phyloP scores from a whole-genome alignment of 106 monocot species.

The Acorus calamus region DNA sequence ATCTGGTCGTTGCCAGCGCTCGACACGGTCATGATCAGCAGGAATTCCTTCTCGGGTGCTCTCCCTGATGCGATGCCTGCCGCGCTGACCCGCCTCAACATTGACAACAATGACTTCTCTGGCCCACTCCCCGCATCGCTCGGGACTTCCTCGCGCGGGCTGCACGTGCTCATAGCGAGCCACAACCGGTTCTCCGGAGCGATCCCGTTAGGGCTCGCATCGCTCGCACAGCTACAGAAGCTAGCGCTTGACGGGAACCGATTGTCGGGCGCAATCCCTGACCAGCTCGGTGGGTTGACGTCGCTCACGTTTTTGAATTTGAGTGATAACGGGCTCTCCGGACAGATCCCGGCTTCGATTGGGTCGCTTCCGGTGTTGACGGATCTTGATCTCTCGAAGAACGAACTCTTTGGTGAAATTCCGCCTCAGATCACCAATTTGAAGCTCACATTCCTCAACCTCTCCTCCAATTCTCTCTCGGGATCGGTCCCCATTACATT shows the following conservation, averaged over 20 bases:
- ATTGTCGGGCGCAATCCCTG: conserved; percentile 46
- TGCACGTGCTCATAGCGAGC: conserved; percentile 26
- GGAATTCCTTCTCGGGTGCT: conserved; percentile 47
- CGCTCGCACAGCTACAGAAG: conserved; percentile 14
- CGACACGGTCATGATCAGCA: conserved; percentile 12
- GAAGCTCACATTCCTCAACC: conserved; percentile 22
- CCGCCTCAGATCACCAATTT: conserved; percentile 14
- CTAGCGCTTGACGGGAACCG: conserved; percentile 32
- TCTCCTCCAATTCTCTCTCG: conserved; percentile 31
- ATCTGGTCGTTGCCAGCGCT: conserved; percentile 53
- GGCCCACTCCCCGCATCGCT: conserved; percentile 45
- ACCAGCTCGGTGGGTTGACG: conserved; percentile 8
- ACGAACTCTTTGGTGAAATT: conserved; percentile 30
- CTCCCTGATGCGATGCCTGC: conserved; percentile 32
- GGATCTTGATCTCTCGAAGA: conserved; percentile 26
- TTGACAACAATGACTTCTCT: conserved; percentile 49
- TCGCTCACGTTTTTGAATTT: conserved; percentile 26
- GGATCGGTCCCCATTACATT: conserved; percentile 23
- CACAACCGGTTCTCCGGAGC: conserved; percentile 50
- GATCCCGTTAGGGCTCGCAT: conserved; percentile 18
- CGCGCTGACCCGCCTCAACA: conserved; percentile 40
- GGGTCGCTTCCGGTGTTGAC: conserved; percentile 13
- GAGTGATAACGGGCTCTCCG: conserved; percentile 27
- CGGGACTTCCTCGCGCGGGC: neutral
- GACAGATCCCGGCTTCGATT: conserved; percentile 19